phyloP scores from a whole-genome alignment of 768 basidiomycete species.

The Heimioporus sp. region DNA sequence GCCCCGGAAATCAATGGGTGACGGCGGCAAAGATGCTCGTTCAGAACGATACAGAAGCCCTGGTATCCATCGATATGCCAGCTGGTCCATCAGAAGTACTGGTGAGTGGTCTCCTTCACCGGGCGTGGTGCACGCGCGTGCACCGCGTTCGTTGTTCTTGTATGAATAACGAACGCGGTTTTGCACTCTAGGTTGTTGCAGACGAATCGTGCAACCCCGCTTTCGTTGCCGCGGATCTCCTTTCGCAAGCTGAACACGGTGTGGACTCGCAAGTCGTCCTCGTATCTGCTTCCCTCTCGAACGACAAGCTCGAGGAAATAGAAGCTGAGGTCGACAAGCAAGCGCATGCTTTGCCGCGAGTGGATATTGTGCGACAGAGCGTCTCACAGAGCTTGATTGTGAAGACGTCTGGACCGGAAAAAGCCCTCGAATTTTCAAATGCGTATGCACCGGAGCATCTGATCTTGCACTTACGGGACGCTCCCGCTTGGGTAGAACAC shows the following conservation, averaged over 20 bases:
- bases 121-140: slow-evolving; percentile 75
- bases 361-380: slow-evolving; percentile 88
- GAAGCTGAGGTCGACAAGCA: slow-evolving; percentile 85
- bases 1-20: slow-evolving; percentile 99
- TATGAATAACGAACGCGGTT: slow-evolving; percentile 30
- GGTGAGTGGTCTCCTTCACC: slow-evolving; percentile 41
- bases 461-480: slow-evolving; percentile 82
- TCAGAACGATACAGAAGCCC: slow-evolving; percentile 95
- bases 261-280: slow-evolving; percentile 98
- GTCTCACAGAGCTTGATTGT: slow-evolving; percentile 91
- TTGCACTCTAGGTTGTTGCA: slow-evolving; percentile 74
- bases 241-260: slow-evolving; percentile 98
- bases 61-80: slow-evolving; percentile 98
- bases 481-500: slow-evolving; percentile 55
- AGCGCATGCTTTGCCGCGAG: slow-evolving; percentile 81
- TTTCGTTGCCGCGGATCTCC: slow-evolving; percentile 93
- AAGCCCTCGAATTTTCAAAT: slow-evolving; percentile 89
- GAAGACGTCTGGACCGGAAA: slow-evolving; percentile 57
- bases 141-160: slow-evolving; percentile 41
- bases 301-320: slow-evolving; percentile 63
- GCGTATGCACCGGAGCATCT: slow-evolving; percentile 99
- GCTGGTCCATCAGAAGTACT: slow-evolving; percentile 97
- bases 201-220: slow-evolving; percentile 83
- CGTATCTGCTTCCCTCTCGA: slow-evolving; percentile 70
- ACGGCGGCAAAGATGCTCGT: slow-evolving; percentile 99